Percentiles rank a stretch among this genome's conserved stretches.
These are phyloP conservation scores for Pelargonium fulgidum DNA, from an alignment of 441 rosid species.

Conservation along the genomic window DNA sequence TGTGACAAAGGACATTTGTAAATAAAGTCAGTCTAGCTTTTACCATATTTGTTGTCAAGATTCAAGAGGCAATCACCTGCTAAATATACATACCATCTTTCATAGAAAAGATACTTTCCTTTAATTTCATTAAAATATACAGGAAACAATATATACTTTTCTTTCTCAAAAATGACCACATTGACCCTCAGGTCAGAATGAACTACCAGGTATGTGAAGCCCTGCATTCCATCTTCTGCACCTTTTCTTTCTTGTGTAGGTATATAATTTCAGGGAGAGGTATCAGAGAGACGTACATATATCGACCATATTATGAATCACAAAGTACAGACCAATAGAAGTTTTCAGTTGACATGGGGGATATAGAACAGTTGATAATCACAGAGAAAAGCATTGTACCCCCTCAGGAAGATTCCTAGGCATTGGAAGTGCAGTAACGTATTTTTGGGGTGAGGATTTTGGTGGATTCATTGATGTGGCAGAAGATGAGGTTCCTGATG, in stretches of 20 bases:
- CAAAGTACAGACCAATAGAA: conserved; percentile 26
- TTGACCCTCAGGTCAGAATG: conserved; percentile 25
- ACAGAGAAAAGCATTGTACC: conserved; percentile 80
- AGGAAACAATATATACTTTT: conserved; percentile 37
- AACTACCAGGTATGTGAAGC: conserved; percentile 13
- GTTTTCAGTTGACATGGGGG: conserved; percentile 21
- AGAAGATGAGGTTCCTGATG: conserved; percentile 43
- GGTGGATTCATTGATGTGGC: conserved; percentile 32
- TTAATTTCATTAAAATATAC: conserved; percentile 37
- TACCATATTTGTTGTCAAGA: no score
- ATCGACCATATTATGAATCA: conserved; percentile 19
- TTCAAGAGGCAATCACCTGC: neutral
- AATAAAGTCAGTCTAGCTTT: no score
- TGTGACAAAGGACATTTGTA: no score
- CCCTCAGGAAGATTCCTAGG: conserved; percentile 70
- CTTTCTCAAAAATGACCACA: conserved; percentile 32
- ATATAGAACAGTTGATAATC: conserved; percentile 39
- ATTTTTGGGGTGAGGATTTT: conserved; percentile 52
- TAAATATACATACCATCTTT: neutral
- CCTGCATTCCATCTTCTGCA: conserved; percentile 23
- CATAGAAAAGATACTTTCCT: conserved; percentile 29
- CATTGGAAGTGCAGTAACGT: conserved; percentile 57
- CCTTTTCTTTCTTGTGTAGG: conserved; percentile 20
- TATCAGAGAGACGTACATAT: conserved; percentile 16
- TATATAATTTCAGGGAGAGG: conserved; percentile 26